phyloP scores from a whole-genome alignment of 805 yeast genomes.

The Candida morakotiae region DNA sequence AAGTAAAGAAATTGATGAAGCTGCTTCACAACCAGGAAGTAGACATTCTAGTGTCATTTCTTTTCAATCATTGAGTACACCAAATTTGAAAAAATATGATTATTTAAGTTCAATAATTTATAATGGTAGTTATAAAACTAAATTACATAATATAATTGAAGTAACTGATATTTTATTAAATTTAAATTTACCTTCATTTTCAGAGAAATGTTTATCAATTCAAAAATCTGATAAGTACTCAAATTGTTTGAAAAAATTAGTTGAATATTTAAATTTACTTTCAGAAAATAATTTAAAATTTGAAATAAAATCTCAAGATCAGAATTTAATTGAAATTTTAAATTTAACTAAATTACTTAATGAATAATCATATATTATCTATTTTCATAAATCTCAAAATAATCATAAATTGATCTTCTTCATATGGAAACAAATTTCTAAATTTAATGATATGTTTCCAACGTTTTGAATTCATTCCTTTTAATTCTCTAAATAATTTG shows the following conservation, averaged over 20 bases:
- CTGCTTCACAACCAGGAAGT: constrained; percentile 20
- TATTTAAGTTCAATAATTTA: constrained; percentile 19
- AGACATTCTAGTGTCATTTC: constrained; percentile 17
- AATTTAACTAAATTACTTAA: neutral
- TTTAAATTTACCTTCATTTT: neutral
- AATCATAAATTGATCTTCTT: constrained; percentile 37
- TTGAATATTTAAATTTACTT: neutral
- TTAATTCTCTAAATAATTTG: constrained; percentile 25
- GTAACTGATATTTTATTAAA: constrained; percentile 15
- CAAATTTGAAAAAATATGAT: neutral
- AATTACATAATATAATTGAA: constrained; percentile 16
- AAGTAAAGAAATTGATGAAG: constrained; percentile 20
- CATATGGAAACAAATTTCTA: constrained; percentile 31
- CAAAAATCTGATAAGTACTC: neutral
- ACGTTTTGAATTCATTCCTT: constrained; percentile 33
- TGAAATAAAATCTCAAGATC: too few species aligned
- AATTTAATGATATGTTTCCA: constrained; percentile 40
- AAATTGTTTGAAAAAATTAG: neutral
- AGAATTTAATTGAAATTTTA: neutral
- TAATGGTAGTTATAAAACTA: constrained; percentile 29
- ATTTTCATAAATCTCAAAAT: constrained; percentile 32
- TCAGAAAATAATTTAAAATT: neutral
- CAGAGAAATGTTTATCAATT: neutral
- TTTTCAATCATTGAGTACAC: constrained; percentile 4
- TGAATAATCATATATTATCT: constrained; percentile 7